These are phyloP conservation scores for Geotrichum klebahnii DNA, from an alignment of 1,139 yeast genomes.

Conservation along the genomic window DNA sequence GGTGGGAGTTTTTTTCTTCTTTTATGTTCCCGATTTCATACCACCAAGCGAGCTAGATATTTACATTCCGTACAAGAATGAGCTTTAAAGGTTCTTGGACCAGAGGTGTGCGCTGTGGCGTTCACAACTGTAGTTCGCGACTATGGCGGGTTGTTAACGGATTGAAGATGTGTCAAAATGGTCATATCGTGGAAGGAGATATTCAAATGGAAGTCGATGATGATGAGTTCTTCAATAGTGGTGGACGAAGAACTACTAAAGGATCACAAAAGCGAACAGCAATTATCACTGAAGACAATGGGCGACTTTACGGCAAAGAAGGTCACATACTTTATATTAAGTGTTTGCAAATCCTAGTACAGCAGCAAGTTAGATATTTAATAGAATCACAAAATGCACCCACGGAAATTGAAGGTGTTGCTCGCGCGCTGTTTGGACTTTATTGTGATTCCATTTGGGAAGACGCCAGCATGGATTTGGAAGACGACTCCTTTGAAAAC, in stretches of 20 bases:
- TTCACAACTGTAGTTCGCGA: constrained; percentile 78
- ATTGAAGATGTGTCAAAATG: constrained; percentile 75
- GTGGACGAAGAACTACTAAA: constrained; percentile 20
- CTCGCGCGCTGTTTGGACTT: constrained; percentile 52
- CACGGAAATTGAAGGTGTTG: constrained; percentile 42
- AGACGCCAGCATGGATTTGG: neutral
- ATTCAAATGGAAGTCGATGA: constrained; percentile 75
- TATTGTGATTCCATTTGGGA: constrained; percentile 32
- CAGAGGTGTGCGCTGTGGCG: constrained; percentile 81
- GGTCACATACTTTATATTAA: constrained; percentile 49
- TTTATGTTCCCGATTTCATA: too few species aligned
- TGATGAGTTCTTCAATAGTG: constrained; percentile 26
- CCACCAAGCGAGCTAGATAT: too few species aligned
- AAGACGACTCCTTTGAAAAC: neutral
- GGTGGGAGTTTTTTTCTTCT: too few species aligned
- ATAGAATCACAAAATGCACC: constrained; percentile 38
- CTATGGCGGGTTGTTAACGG: constrained; percentile 73
- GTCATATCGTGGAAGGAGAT: constrained; percentile 82
- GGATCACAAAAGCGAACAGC: neutral
- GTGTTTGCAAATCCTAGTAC: constrained; percentile 55
- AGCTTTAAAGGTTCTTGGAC: constrained; percentile 41
- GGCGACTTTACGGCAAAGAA: constrained; percentile 49
- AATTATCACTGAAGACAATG: too few species aligned
- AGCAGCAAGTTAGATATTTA: constrained; percentile 47
- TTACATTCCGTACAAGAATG: too few species aligned